Evolutionary conservation across 192 early-diverging fungal genomes (phyloP), one percentile per base, ranked within the genome.

Genomic region (Entomortierella chlamydospora): DNA sequence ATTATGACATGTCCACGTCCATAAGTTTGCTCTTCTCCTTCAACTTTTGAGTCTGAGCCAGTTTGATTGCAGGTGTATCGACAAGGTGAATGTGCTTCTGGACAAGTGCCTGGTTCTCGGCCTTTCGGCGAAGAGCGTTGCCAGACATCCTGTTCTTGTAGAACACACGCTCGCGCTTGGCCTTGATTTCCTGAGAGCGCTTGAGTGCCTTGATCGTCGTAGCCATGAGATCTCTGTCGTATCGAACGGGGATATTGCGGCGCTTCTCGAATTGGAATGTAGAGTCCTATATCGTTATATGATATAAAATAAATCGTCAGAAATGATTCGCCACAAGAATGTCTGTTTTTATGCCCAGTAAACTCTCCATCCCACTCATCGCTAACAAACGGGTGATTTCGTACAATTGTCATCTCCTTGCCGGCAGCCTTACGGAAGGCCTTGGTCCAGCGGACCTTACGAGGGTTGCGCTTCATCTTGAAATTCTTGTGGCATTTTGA

Each of bases 401-500:
- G 62, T 92, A 93, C 96, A 68, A 99, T 97, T 5, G 93, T 90
- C 98, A 99, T 99, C 87, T 99, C 98, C 87, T 99, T 99, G 82
- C 98, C 98, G 18, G 95, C 94, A 17, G 98, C 92, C 83, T 94
- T 95, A 67, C 98, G 89, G 95, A 99, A 99, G 12, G 98, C 97
- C 91, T 99, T 99, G 62, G 98, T 99, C 98, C 98, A 99, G 70
- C 93, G 89, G 63, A 99, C 96, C 91, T 99, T 99, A 73, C 98
- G 90, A 39, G 98, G 98, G 88, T 99, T 98, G 49, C 98, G 92
- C 91, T 98, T 98, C 94, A 99, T 97, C 84, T 99, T 99, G 87
- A 99, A 99, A 87, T 97, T 98, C 82, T 94, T 96, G 93, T 99
- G 96, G 87, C 98, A 99, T 89, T 99, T 98, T 71, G 97, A 98